Percentiles rank a stretch among this genome's conserved stretches.
phyloP scores from a whole-genome alignment of 805 yeast species.

The Yamadazyma scolyti region DNA sequence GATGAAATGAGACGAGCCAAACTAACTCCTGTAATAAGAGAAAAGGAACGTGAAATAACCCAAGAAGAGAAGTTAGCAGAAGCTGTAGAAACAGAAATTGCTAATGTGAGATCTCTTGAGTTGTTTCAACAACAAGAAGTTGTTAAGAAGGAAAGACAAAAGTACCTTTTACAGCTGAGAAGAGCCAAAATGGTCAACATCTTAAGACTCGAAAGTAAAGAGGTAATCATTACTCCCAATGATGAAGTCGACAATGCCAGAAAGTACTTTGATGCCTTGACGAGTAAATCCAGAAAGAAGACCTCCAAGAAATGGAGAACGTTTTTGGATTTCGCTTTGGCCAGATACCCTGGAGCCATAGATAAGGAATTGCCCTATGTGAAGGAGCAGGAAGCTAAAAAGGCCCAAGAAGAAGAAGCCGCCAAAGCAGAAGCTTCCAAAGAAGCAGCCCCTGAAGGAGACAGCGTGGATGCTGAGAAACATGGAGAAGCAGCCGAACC shows the following conservation, averaged over 20 bases:
- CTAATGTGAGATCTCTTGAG: conserved; percentile 68
- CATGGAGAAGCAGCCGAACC: background rate
- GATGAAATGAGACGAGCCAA: conserved; percentile 59
- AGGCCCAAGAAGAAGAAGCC: conserved; percentile 4
- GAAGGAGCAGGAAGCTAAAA: conserved; percentile 12
- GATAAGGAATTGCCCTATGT: conserved; percentile 23
- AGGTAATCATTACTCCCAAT: conserved; percentile 54
- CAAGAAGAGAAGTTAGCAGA: conserved; percentile 74
- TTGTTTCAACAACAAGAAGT: conserved; percentile 82
- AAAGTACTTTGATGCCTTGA: conserved; percentile 29
- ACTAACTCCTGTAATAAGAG: conserved; percentile 38
- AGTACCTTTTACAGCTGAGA: conserved; percentile 65
- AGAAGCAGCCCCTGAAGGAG: conserved; percentile 1
- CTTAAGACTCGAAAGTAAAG: conserved; percentile 47
- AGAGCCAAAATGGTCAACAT: conserved; percentile 60
- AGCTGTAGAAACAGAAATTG: conserved; percentile 81
- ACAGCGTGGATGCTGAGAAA: background rate
- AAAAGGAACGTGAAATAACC: conserved; percentile 51
- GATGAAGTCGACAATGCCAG: conserved; percentile 56
- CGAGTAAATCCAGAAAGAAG: conserved; percentile 37
- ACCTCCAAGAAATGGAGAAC: conserved; percentile 43
- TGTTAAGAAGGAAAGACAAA: conserved; percentile 70
- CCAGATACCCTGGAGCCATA: conserved; percentile 30
- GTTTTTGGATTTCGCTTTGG: conserved; percentile 23
- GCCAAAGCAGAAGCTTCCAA: conserved; percentile 1